Evolutionary conservation across 345 rosid genomes (phyloP), one percentile per base, ranked within the genome.

Genomic region (Theobroma cacao): DNA sequence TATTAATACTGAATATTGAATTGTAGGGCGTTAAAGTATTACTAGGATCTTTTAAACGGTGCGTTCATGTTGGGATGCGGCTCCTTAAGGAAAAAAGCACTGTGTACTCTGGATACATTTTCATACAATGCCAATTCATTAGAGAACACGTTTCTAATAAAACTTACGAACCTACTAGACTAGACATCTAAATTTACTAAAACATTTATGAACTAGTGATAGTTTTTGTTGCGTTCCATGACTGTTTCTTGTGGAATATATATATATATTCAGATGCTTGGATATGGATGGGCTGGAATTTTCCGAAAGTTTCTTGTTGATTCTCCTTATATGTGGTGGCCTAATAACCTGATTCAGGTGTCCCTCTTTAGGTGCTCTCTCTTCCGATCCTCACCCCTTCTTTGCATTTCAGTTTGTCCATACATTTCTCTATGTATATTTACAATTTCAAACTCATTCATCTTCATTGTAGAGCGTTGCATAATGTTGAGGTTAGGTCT

Each of bases 271-370:
- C 48, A 74, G 64, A 55, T 79, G 82, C 84, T 86, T 63, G 86
- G 89, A 34, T 84, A 84, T 36, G 87, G 89, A 77, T 85, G 88
- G 87, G 90, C 84, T 4, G 87, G 88, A 31, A 40, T 84, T 36
- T 87, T 83, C 76, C 38, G 84, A 41, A 87, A 78, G 76, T 85
- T 79, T 71, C 83, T 87, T 2, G 88, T 87, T 20, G 90, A 87
- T 77, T 87, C 87, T 0, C 87, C 87, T 15, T 87, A 78, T 59
- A 85, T 87, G 86, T 83, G 88, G 90, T 87, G 86, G 88, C 88
- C 88, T 15, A 34, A 78, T 4, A 87, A 85, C 77, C 84, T 87
- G 74, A 89, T 87, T 48, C 90, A 89, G 75, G 90, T 89, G 59
- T 89, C 90, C 22, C 87, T 87, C 68, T 89, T 89, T 33, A 71